These are phyloP conservation scores for Stemphylium beticola DNA, from an alignment of 2,329 filamentous ascomycete species.

Conservation along the genomic window DNA sequence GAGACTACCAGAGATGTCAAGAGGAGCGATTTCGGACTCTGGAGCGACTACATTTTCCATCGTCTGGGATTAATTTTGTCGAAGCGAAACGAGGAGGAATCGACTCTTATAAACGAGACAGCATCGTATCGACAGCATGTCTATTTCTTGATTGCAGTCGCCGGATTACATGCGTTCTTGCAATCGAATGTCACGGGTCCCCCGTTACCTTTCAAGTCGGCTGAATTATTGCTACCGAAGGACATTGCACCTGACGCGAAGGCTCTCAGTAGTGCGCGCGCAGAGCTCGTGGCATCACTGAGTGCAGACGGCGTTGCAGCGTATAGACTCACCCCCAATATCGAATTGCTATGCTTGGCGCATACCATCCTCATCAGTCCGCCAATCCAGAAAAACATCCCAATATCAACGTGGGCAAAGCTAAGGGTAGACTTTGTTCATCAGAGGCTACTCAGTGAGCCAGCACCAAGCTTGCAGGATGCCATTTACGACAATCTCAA, in stretches of 20 bases:
- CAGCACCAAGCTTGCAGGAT: slow-evolving; percentile 65
- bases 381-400: slow-evolving; percentile 53
- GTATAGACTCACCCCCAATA: slow-evolving; percentile 81
- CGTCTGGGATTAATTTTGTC: slow-evolving; percentile 49
- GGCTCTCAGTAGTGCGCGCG: slow-evolving; percentile 50
- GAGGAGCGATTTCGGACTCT: slow-evolving; percentile 44
- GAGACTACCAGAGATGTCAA: slow-evolving; percentile 40
- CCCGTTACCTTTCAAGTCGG: slow-evolving; percentile 66
- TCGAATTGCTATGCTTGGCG: slow-evolving; percentile 84
- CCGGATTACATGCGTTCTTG: slow-evolving; percentile 77
- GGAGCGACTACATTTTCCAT: slow-evolving; percentile 56
- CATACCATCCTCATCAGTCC: slow-evolving; percentile 63
- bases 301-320: slow-evolving; percentile 84
- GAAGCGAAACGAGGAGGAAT: slow-evolving; percentile 35
- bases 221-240: slow-evolving; percentile 58
- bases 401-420: slow-evolving; percentile 64
- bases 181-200: slow-evolving; percentile 90
- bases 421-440: slow-evolving; percentile 77
- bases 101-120: slow-evolving; percentile 34
- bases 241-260: slow-evolving; percentile 48
- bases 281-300: slow-evolving; percentile 70
- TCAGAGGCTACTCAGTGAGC: slow-evolving; percentile 70
- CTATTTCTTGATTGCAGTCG: slow-evolving; percentile 66
- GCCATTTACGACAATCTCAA: slow-evolving; percentile 66
- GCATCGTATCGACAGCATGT: slow-evolving; percentile 50